phyloP scores from a whole-genome alignment of 2,329 filamentous ascomycete genomes.

The Rosellinia necatrix region DNA sequence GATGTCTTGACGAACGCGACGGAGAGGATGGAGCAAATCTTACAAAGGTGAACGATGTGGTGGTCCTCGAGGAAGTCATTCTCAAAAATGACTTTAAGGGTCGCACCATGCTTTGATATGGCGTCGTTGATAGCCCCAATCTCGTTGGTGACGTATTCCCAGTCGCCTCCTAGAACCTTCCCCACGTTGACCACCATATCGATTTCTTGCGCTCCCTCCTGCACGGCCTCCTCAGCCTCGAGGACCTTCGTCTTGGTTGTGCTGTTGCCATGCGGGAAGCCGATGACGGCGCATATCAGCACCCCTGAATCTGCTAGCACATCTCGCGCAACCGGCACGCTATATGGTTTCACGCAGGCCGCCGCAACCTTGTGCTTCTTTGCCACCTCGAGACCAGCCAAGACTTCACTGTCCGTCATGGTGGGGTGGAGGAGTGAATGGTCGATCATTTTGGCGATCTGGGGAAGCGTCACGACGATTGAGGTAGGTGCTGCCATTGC shows the following conservation, averaged over 20 bases:
- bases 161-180: slow-evolving; percentile 60
- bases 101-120: slow-evolving; percentile 49
- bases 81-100: slow-evolving; percentile 66
- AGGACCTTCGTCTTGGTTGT: slow-evolving; percentile 58
- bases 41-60: slow-evolving; percentile 57
- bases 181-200: slow-evolving; percentile 67
- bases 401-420: slow-evolving; percentile 60
- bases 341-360: slow-evolving; percentile 64
- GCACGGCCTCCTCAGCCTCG: slow-evolving; percentile 54
- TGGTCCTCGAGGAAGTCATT: slow-evolving; percentile 59
- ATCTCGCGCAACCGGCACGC: slow-evolving; percentile 52
- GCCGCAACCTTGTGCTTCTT: slow-evolving; percentile 56
- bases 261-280: slow-evolving; percentile 64
- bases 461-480: slow-evolving; percentile 48
- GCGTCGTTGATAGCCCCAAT: slow-evolving; percentile 55
- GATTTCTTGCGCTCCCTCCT: slow-evolving; percentile 57
- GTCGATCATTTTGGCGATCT: slow-evolving; percentile 61
- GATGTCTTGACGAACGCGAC: slow-evolving; percentile 66
- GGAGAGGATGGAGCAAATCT: slow-evolving; percentile 55
- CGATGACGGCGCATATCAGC: slow-evolving; percentile 60
- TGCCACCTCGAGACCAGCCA: slow-evolving; percentile 53
- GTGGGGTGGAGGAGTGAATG: slow-evolving; percentile 66
- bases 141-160: slow-evolving; percentile 60
- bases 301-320: slow-evolving; percentile 55
- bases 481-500: slow-evolving; percentile 24